Evolutionary conservation across 805 yeast genomes (phyloP), one percentile per base, ranked within the genome.

Genomic region (Teunomyces tritomae): DNA sequence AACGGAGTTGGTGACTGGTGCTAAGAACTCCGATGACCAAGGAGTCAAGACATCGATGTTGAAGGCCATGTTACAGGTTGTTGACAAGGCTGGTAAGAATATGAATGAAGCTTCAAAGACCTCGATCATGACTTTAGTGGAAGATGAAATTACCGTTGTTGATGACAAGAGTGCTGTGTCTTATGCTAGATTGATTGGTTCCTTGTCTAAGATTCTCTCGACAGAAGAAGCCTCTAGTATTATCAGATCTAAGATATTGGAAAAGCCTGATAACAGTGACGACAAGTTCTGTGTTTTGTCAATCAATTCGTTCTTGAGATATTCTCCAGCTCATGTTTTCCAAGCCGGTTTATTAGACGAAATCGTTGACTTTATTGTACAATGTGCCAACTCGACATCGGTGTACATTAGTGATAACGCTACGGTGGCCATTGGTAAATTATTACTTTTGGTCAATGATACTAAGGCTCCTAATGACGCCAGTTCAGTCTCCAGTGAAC

Each of bases 1-100:
- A 5, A 77, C 87, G 35, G 98, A 92, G 62, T 76, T 91, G 51
- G 83, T 90, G 10, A 67, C 81, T 39, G 94, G 94, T 45, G 88
- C 89, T 10, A 85, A 80, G 58, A 73, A 75, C 49, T 75, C 87
- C 16, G 73, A 76, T n/a, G 83, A 81, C 50, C 68, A 70, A 39
- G 92, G 89, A 46, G 90, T 90, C 24, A 87, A 87, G 57, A 80
- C 88, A 8, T 88, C 97, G 0, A 87, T 91, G 86, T 74, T 90
- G 57, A 82, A 82, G 57, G 97, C 96, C 0, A 71, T 92, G 57
- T 72, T 86, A 45, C 96, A 88, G 62, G 94, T 92, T 46, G 87
- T 89, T 28, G 68, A 77, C 32, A 84, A 82, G 57, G 91, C 92
- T 11, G 97, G 97, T 39, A 65, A 72, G 35, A 85, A 85, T 61